Base-by-base conservation (phyloP, 2,329 filamentous ascomycete species). In the Alternaria infectoria region DNA sequence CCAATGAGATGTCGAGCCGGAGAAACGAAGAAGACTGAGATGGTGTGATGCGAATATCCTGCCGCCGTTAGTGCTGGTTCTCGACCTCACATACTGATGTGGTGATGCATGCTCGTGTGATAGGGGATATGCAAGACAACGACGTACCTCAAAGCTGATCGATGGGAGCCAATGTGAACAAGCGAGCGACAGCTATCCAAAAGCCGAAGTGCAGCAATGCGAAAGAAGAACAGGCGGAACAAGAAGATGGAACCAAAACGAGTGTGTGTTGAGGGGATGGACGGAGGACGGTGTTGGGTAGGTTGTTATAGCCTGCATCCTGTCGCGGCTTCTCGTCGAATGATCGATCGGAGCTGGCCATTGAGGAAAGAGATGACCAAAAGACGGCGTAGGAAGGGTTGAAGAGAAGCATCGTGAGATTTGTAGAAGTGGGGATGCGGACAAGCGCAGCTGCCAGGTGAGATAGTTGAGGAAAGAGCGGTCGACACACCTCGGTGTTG, bases 1-100 rank as follows among this genome's bases (percentile, higher is more conserved):
- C 61, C 57, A 69, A 66, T 58, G 51, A 62, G 55, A 59, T 46
- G 57, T 60, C 45, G 56, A 57, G 56, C 36, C 56, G 61, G 62
- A 60, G 59, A 68, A 65, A 57, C 59, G 65, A 65, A 65, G 62
- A 68, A 66, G 68, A 57, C 68, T 77, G 77, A 74, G 75, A 79
- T 77, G 75, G 69, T 75, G 66, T 77, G 75, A 79, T 78, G 75
- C 72, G 72, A 77, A 78, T 79, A 79, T 74, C 71, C 73, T 77
- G 36, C 6, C 17, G 49, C 25, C 19, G 19, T 71, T 28, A 73
- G 61, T 36, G 40, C 10, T 25, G 17, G 6, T 9, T 49, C 36
- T 3, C 21, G 8, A 13, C 8, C 6, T 3, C 43, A 12, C 21
- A 21, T 23, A 4, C 12, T 50, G 17, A n/a, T 32, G 11, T n/a